These are phyloP conservation scores for Aspergillus sclerotioniger DNA, from an alignment of 495 filamentous ascomycete genomes.

Conservation along the genomic window DNA sequence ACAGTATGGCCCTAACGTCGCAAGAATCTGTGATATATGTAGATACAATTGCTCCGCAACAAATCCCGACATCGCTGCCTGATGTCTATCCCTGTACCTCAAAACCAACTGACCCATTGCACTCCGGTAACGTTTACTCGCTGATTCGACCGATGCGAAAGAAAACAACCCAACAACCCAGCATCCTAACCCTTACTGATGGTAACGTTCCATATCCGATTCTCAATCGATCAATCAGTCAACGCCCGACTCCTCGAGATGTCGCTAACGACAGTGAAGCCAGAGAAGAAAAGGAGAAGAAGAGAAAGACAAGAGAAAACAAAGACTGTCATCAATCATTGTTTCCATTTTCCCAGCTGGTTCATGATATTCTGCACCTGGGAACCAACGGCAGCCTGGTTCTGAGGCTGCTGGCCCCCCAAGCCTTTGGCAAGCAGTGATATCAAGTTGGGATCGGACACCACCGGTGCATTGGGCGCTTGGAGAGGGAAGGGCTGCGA, in stretches of 20 bases:
- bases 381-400: slow-evolving; percentile 33
- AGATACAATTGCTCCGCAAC: background rate
- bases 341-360: slow-evolving; percentile 60
- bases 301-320: slow-evolving; percentile 19
- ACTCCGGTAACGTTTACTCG: slow-evolving; percentile 13
- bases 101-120: slow-evolving; percentile 7
- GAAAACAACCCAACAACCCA: slow-evolving; percentile 7
- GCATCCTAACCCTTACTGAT: slow-evolving; percentile 12
- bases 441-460: slow-evolving; percentile 44
- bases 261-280: slow-evolving; percentile 11
- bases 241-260: slow-evolving; percentile 18
- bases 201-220: slow-evolving; percentile 10
- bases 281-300: slow-evolving; percentile 14
- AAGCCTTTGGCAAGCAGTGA: slow-evolving; percentile 46
- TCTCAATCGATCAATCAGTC: slow-evolving; percentile 18
- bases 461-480: slow-evolving; percentile 29
- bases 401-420: slow-evolving; percentile 40
- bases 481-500: slow-evolving; percentile 37
- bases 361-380: slow-evolving; percentile 63
- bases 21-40: background rate
- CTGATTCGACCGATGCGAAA: slow-evolving; percentile 10
- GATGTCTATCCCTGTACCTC: background rate
- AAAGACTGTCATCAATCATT: slow-evolving; percentile 44
- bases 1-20: background rate
- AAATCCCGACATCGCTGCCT: background rate